Conservation (phyloP, 345 rosid genomes). For the Cardamine resedifolia region DNA sequence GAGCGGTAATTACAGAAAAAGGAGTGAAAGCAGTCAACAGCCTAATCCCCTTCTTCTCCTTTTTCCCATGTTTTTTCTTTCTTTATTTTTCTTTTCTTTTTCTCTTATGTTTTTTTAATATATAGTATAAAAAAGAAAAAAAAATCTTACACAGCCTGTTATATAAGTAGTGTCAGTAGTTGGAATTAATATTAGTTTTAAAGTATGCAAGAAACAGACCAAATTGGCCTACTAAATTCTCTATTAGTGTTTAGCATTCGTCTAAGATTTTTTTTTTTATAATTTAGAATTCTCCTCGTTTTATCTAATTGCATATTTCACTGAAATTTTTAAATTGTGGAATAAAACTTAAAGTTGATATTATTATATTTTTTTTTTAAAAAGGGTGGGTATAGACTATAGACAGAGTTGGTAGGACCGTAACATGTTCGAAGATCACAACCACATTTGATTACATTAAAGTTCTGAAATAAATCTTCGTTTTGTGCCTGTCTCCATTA, state of each 20-base stretch:
- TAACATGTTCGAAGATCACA: conserved; percentile 34
- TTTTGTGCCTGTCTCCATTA: conserved; percentile 10
- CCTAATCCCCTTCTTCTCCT: conserved; percentile 31
- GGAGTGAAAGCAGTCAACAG: conserved; percentile 34
- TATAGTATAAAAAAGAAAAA: neutral
- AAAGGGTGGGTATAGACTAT: conserved; percentile 29
- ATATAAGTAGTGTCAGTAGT: neutral
- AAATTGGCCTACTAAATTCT: too few relatives aligned
- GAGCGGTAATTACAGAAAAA: conserved; percentile 6
- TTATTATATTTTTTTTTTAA: too few relatives aligned
- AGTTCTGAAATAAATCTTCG: neutral
- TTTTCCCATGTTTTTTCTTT: neutral
- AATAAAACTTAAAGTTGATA: neutral
- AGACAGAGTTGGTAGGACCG: conserved; percentile 34
- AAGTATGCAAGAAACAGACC: too few relatives aligned
- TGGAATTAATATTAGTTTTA: neutral
- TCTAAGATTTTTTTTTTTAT: neutral
- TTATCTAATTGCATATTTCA: neutral
- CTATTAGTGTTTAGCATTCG: too few relatives aligned
- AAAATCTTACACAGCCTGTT: neutral
- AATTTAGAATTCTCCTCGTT: neutral
- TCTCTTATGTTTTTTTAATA: neutral
- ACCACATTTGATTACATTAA: conserved; percentile 32
- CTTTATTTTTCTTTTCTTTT: neutral
- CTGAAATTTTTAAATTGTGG: neutral